These are phyloP conservation scores for Myriosclerotinia curreyana DNA, from an alignment of 2,329 filamentous ascomycete genomes.

Conservation along the genomic window DNA sequence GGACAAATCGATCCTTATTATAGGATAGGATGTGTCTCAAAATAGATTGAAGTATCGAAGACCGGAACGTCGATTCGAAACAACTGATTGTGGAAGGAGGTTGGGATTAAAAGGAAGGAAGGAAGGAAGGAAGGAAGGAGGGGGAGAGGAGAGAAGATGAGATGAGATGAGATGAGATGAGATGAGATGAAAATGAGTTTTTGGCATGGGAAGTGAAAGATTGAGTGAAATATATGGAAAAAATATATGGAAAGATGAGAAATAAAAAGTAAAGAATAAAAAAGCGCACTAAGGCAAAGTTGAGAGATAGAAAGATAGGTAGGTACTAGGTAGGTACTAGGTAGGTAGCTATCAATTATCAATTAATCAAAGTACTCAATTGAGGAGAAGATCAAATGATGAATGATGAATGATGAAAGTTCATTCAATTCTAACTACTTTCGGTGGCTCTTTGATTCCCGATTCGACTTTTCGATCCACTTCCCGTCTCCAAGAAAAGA, in stretches of 20 bases:
- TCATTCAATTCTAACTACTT: too few relatives aligned
- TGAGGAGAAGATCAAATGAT: neutral
- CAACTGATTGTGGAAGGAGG: constrained; percentile 17
- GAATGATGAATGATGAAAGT: neutral
- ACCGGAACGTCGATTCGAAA: constrained; percentile 26
- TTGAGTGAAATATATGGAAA: constrained; percentile 20
- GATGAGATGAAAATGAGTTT: neutral
- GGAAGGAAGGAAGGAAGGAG: constrained; percentile 15
- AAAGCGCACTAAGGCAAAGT: neutral
- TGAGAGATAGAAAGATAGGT: neutral
- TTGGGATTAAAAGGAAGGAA: constrained; percentile 15
- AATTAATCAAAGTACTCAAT: neutral
- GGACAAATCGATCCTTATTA: constrained; percentile 6
- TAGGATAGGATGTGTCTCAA: neutral
- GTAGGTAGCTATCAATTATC: neutral
- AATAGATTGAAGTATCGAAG: constrained; percentile 20
- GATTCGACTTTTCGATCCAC: constrained; percentile 1
- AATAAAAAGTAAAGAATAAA: neutral
- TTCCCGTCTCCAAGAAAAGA: constrained; percentile 12
- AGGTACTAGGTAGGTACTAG: too few relatives aligned
- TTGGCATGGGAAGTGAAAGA: constrained; percentile 15
- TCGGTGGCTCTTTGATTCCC: neutral
- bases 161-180: neutral
- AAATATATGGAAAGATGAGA: constrained; percentile 13
- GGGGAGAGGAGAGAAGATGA: neutral